Evolutionary conservation across 1,284 basidiomycete species (phyloP), one percentile per base, ranked within the genome.

Genomic region (Pseudozyma hubeiensis): DNA sequence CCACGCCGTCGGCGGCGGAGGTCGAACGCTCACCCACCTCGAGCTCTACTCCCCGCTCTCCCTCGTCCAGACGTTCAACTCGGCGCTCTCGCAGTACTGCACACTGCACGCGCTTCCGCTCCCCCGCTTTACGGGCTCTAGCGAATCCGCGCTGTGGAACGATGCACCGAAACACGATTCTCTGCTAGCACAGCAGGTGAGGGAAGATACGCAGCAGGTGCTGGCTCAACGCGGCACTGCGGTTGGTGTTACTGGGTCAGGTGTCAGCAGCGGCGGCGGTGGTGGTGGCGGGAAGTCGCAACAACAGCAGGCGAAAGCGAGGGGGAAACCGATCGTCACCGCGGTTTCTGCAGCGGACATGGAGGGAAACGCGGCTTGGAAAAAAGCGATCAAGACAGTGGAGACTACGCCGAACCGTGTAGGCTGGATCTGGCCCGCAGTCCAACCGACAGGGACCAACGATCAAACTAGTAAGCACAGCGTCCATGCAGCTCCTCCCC

Each of bases 361-460:
- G 2, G n/a, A 41, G 0, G 70, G 70, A 5, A 73, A 73, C 40
- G 9, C 3, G 0, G 66, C 71, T 0, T 74, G 71, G 71, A 56
- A 53, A 31, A 65, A 60, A 17, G 71, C 71, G 0, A 40, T 69
- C 11, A 59, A 60, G 11, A 65, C 56, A 3, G 71, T 74, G 7
- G 45, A 60, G n/a, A 31, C 53, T 1, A 74, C 71, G 1, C 56
- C 59, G 2, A 74, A 74, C 51, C 13, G 9, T 0, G 41, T 74
- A 13, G 71, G 62, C 7, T 4, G 35, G 5, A 11, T 11, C 6
- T 11, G 33, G 14, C n/a, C 35, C 30, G 24, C 31, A 34, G 17
- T 3, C 56, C 5, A 16, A 7, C n/a, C 40, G 11, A 16, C 40
- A 7, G 10, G 5, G 4, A 37, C 10, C 14, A 37, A 10, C 35